These are phyloP conservation scores for Beauveria caledonica DNA, from an alignment of 2,329 filamentous ascomycete species.

Conservation along the genomic window DNA sequence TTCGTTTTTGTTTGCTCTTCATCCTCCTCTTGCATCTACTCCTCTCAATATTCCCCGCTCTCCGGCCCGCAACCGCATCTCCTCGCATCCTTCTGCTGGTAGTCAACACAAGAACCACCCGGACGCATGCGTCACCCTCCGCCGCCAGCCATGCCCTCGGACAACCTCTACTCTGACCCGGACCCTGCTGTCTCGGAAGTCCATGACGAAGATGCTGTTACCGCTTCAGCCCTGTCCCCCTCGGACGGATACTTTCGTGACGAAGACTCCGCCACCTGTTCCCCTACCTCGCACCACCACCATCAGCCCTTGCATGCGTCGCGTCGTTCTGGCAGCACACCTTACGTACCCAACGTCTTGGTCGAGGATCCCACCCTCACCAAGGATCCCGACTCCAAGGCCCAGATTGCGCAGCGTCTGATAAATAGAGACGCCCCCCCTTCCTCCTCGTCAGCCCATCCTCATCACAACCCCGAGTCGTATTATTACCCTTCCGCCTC, in stretches of 20 bases:
- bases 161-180: conserved; percentile 20
- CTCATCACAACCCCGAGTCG: conserved; percentile 8
- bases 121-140: conserved; percentile 7
- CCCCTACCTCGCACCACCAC: conserved; percentile 16
- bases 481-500: background rate
- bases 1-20: background rate
- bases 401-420: conserved; percentile 32
- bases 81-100: background rate
- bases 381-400: conserved; percentile 30
- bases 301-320: conserved; percentile 16
- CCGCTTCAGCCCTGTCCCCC: conserved; percentile 32
- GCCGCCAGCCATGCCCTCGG: conserved; percentile 19
- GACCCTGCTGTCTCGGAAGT: conserved; percentile 14
- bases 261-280: conserved; percentile 19
- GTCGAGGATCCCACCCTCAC: conserved; percentile 40
- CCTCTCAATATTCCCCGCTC: background rate
- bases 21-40: background rate
- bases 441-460: conserved; percentile 12
- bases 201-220: conserved; percentile 9
- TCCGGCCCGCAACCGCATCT: conserved; percentile 4
- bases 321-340: conserved; percentile 27
- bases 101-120: background rate
- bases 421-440: conserved; percentile 20
- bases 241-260: conserved; percentile 44
- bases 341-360: conserved; percentile 39